These are phyloP conservation scores for Piper betle DNA, from an alignment of 164 flowering plant species.

Conservation along the genomic window DNA sequence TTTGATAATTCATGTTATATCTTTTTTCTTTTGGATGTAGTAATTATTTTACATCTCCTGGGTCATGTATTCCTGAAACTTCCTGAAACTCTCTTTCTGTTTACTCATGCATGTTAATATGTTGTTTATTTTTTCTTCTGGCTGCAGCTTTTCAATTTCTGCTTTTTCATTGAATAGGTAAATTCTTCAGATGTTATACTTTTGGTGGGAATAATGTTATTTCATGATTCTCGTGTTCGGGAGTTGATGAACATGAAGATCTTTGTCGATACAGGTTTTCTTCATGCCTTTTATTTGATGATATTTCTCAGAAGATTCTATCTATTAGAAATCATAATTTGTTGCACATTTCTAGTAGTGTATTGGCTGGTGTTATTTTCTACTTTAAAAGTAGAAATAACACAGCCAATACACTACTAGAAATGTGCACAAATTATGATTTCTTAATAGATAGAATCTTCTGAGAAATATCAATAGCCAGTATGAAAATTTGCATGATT, in stretches of 20 bases:
- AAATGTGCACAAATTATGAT: no score
- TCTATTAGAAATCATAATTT: no score
- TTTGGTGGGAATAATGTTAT: constrained; percentile 62
- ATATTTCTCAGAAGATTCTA: neutral
- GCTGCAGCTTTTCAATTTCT: neutral
- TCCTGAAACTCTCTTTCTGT: no score
- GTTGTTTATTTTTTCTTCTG: neutral
- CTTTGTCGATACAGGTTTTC: constrained; percentile 71
- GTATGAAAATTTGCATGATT: no score
- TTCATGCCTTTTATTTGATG: constrained; percentile 1
- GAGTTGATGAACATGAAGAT: constrained; percentile 81
- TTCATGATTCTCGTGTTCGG: constrained; percentile 62
- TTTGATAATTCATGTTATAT: no score
- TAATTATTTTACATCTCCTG: no score
- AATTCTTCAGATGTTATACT: constrained; percentile 65
- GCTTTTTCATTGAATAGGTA: constrained; percentile 23
- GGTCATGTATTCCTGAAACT: no score
- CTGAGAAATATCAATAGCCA: no score
- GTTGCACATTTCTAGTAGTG: neutral
- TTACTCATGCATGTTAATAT: neutral
- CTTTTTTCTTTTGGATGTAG: no score
- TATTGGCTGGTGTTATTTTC: neutral
- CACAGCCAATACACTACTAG: no score
- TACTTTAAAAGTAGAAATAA: no score
- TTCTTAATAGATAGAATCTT: no score